A percentile compares a stretch with the other conserved stretches of the same genome.
Conservation (phyloP, 2,329 filamentous ascomycete genomes). For the Verticillium tricorpus region DNA sequence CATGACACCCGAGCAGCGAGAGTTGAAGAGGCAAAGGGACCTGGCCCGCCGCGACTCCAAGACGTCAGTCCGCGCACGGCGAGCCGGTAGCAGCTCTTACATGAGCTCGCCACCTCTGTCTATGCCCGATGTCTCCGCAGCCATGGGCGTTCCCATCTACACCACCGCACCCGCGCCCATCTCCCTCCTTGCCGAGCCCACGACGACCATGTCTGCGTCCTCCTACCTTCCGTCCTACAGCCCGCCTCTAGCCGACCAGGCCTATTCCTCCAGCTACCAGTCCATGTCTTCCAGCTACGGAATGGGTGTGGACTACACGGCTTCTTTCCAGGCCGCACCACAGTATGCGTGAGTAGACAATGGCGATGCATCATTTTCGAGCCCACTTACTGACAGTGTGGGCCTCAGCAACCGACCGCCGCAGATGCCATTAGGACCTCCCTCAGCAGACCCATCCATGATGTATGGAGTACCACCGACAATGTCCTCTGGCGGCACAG, state of each 20-base stretch:
- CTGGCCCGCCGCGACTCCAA: conserved; percentile 56
- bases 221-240: conserved; percentile 48
- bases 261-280: conserved; percentile 24
- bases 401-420: conserved; percentile 30
- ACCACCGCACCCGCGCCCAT: conserved; percentile 46
- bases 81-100: conserved; percentile 41
- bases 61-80: conserved; percentile 43
- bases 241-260: conserved; percentile 39
- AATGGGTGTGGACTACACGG: conserved; percentile 39
- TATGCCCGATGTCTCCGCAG: conserved; percentile 36
- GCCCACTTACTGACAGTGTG: conserved; percentile 2
- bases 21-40: conserved; percentile 57
- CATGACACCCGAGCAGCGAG: conserved; percentile 56
- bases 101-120: conserved; percentile 36
- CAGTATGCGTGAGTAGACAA: conserved; percentile 34
- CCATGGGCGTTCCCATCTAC: conserved; percentile 44
- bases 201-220: conserved; percentile 34
- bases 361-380: not conserved
- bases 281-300: conserved; percentile 34
- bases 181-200: conserved; percentile 46
- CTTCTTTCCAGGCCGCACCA: conserved; percentile 24
- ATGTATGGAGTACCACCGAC: conserved; percentile 38
- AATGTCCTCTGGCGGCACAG: conserved; percentile 28
- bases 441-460: conserved; percentile 30
- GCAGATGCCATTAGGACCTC: conserved; percentile 29